Evolutionary conservation across 1,284 basidiomycete genomes (phyloP).

Genomic region (Ceratobasidium theobromae): DNA sequence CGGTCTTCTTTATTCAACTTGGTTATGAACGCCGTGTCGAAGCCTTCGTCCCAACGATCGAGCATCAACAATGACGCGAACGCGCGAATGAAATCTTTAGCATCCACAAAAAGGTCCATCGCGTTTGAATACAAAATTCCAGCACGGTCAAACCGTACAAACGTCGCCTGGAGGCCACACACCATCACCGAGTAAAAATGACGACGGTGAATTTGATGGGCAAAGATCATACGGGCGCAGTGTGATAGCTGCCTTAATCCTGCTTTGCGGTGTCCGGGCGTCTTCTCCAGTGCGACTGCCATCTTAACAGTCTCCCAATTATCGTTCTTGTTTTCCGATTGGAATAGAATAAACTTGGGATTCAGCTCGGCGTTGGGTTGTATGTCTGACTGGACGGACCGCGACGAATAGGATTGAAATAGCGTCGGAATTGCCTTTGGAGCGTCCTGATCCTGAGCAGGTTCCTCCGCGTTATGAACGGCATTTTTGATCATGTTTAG

Average conservation of each 20-base stretch:
- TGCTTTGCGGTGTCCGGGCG: slow-evolving; percentile 2
- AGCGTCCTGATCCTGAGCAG: too few relatives aligned
- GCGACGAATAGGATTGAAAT: too few relatives aligned
- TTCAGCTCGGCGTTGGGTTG: neutral
- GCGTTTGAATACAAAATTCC: slow-evolving; percentile 11
- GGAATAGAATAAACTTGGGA: neutral
- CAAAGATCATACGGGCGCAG: neutral
- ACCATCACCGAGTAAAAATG: slow-evolving; percentile 13
- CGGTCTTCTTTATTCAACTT: neutral
- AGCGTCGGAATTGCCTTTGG: too few relatives aligned
- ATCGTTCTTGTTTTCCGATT: neutral
- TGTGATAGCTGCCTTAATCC: neutral
- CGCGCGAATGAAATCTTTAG: slow-evolving; percentile 11
- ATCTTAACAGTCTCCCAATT: slow-evolving; percentile 5
- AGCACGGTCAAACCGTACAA: slow-evolving; percentile 21
- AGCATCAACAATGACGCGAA: slow-evolving; percentile 15
- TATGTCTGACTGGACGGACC: too few relatives aligned
- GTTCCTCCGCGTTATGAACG: too few relatives aligned
- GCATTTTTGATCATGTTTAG: neutral
- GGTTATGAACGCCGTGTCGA: neutral
- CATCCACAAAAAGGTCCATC: slow-evolving; percentile 4
- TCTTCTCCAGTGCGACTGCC: neutral
- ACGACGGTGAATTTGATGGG: slow-evolving; percentile 6
- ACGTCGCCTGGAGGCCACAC: slow-evolving; percentile 12
- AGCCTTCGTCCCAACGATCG: neutral